Base-by-base conservation (phyloP, 2,329 filamentous ascomycete species). In the Colletotrichum ledebouriae region DNA sequence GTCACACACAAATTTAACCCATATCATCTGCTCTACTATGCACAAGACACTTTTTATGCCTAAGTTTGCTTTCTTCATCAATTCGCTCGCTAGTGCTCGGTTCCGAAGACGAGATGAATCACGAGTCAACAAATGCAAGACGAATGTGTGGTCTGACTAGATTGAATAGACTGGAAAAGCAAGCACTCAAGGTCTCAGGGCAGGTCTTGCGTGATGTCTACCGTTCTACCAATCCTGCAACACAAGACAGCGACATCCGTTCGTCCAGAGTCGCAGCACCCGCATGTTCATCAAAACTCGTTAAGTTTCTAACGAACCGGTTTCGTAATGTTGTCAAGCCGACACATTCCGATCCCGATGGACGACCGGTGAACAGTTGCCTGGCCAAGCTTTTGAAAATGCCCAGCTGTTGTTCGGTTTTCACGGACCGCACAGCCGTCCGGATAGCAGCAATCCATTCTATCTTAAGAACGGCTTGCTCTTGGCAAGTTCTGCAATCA, bases 91-190 rank as follows among this genome's bases (percentile, higher is more conserved):
- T 15, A 15, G 17, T 3, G 11, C 33, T 20, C 52, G 11, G 5
- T 44, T 58, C 55, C 55, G 3, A n/a, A 42, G 12, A 33, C 34
- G 53, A 42, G 25, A 60, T 46, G 56, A 59, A 15, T 29, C 13
- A 22, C 57, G 29, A 25, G 57, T 49, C 39, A 17, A 33, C 17
- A 15, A 34, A 22, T 47, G 37, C 46, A 59, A 11, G 39, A 6
- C n/a, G 20, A 46, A 59, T 37, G 56, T 22, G n/a, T 34, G 29
- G 25, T 17, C 41, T 59, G 41, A 59, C 56, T 59, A 46, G 37
- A 15, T 17, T 41, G 15, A 25, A 20, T 25, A 13, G 12, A 15
- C 44, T n/a, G 15, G 37, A 59, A 59, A 59, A 59, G 41, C 41
- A 59, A 47, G 9, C 29, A 6, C 25, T 11, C 13, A 20, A 34